phyloP scores from a whole-genome alignment of 331 rosid genomes.

The Malus hybrid region DNA sequence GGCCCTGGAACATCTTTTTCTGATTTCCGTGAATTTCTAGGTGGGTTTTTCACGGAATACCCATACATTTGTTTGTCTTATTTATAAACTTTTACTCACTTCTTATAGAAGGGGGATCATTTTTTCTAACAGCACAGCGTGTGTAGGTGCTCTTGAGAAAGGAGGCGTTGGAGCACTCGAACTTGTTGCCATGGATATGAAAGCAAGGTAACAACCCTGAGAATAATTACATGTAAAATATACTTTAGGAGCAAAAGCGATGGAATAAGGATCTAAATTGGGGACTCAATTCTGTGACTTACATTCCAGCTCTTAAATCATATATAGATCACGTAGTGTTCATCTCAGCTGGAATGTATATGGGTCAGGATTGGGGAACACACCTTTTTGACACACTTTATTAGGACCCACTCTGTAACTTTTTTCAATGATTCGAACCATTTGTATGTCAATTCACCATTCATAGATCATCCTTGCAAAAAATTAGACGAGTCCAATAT shows the following conservation, averaged over 20 bases:
- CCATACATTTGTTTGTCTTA: background rate
- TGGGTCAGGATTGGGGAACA: no score
- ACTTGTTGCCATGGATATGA: constrained; percentile 99
- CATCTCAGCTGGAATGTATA: background rate
- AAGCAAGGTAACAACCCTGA: constrained; percentile 71
- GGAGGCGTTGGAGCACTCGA: constrained; percentile 99
- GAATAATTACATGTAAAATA: background rate
- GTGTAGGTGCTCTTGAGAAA: constrained; percentile 85
- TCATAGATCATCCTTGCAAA: no score
- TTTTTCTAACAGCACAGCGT: background rate
- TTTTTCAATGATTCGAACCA: no score
- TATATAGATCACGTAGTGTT: background rate
- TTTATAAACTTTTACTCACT: background rate
- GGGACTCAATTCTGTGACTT: background rate
- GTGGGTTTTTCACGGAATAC: constrained; percentile 19
- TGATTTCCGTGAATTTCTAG: constrained; percentile 87
- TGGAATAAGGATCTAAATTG: background rate
- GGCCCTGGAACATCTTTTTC: constrained; percentile 82
- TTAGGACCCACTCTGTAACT: no score
- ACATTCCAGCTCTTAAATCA: background rate
- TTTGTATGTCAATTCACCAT: no score
- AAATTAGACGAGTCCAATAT: no score
- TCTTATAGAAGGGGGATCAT: background rate
- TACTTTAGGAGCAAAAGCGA: background rate
- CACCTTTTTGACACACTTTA: no score